Percentiles rank a stretch among this genome's conserved stretches.
Evolutionary conservation across 805 yeast genomes (phyloP).

Genomic region (Cyberlindnera misumaiensis): DNA sequence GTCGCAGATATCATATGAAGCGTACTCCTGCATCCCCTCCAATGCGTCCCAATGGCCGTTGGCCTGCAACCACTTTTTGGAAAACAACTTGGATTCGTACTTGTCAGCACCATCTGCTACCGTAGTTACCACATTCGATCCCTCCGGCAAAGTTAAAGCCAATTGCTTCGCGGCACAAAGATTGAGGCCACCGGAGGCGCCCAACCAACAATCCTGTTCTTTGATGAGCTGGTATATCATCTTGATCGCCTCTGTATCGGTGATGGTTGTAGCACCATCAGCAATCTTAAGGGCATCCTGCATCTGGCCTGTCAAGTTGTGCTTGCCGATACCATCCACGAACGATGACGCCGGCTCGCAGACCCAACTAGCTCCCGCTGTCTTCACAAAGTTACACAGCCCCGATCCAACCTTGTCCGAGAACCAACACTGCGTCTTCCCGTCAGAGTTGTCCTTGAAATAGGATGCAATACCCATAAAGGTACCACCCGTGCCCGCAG

Average conservation of each 20-base stretch:
- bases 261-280: conserved; percentile 15
- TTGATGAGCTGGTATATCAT: conserved; percentile 13
- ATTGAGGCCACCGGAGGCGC: conserved; percentile 22
- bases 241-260: conserved; percentile 15
- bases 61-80: conserved; percentile 15
- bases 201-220: conserved; percentile 18
- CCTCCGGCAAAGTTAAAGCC: conserved; percentile 19
- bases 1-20: conserved; percentile 5
- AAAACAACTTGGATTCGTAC: conserved; percentile 19
- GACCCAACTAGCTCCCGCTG: conserved; percentile 17
- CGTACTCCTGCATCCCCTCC: conserved; percentile 12
- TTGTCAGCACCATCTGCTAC: conserved; percentile 21
- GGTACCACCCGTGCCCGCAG: conserved; percentile 85
- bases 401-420: conserved; percentile 88
- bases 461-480: conserved; percentile 66
- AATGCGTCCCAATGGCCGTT: conserved; percentile 20
- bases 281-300: conserved; percentile 15
- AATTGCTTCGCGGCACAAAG: conserved; percentile 17
- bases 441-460: conserved; percentile 40
- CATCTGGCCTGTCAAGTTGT: conserved; percentile 19
- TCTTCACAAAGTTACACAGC: conserved; percentile 25
- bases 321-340: conserved; percentile 22
- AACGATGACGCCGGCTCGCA: conserved; percentile 16
- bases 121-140: conserved; percentile 21
- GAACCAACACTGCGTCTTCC: conserved; percentile 39